Base-by-base conservation (phyloP, 1,284 basidiomycete genomes). In the Naganishia sp. region DNA sequence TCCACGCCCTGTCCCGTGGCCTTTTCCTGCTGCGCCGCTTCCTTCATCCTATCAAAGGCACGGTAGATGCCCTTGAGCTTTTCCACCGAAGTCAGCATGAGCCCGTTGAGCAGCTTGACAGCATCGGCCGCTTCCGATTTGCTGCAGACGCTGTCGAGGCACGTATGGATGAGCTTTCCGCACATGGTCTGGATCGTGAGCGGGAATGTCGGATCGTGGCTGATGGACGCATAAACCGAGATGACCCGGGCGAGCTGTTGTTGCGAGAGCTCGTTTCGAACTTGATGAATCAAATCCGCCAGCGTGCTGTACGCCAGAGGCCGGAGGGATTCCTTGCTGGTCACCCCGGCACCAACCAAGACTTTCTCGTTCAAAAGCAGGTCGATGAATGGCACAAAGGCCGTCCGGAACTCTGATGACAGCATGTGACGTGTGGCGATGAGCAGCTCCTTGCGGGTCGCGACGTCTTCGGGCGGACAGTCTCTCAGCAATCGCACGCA, bases 401-500 rank as follows among this genome's bases (percentile, higher is more conserved):
- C 89, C 45, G 87, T 85, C 55, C 93, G 85, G 73, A 93, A 88
- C 35, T 89, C 86, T 32, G 89, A 90, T 10, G 86, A 87, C 68
- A 95, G 85, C 42, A 99, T 86, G 79, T 99, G 95, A 23, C 96
- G 87, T 54, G 95, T 89, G 2, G 95, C 93, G 13, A 95, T 88
- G 78, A 97, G 87, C 47, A 99, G 82, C 78, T 99, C 96, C 90
- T 90, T 91, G 76, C 92, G 84, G 15, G 90, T 86, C 18, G 86
- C 82, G n/a, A 92, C 88, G 7, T 89, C 88, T 74, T 90, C 92
- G 0, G 90, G 85, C 23, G 96, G 95, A 73, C 94, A 94, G 77
- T 99, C 95, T 75, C 97, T 90, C 61, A 99, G 83, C 23, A 99
- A 83, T 17, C 96, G 86, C 31, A 99, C 82, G 55, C 90, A 88